Evolutionary conservation across 495 filamentous ascomycete species (phyloP), one percentile per base, ranked within the genome.

Genomic region (Apiosordaria backusii): DNA sequence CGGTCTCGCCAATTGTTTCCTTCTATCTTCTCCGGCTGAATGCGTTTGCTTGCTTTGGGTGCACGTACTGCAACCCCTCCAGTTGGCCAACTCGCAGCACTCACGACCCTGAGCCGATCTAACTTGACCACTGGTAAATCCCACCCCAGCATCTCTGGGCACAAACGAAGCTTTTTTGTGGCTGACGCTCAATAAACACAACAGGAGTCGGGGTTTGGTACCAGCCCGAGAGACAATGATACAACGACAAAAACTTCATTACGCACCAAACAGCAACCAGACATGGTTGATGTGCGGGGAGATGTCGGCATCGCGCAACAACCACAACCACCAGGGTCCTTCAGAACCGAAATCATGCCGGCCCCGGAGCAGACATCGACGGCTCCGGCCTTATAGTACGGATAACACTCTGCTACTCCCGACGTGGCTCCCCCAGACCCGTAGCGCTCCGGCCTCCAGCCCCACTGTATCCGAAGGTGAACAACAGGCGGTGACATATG

Each of bases 91-190:
- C n/a, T 21, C 16, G 27, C 15, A 21, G 21, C 24, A 50, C 50
- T n/a, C 50, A 50, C 25, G 61, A 50, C 62, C 62, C 62, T 57
- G 67, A 65, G 7, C 67, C 62, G 59, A 62, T 65, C 52, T 61
- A 19, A 26, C 26, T 21, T 2, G 9, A 53, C 29, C 22, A 54
- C 16, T 40, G 62, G 62, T 65, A 54, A 58, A 57, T 68, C 62
- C 35, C 24, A 68, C 66, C 50, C 50, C 27, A 60, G 57, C 25
- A 58, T 25, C 21, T 40, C 18, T 40, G 52, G 52, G 52, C 52
- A 55, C 35, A 45, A 45, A 16, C 26, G 59, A 61, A 61, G 26
- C 59, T 61, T 61, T 25, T 45, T 27, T 61, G 59, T 59, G 57
- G 22, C 57, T 27, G 22, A 59, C 4, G 4, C 16, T 27, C 22